A percentile compares a stretch with the other conserved stretches of the same genome.
These are phyloP conservation scores for Didymella pinodella DNA, from an alignment of 2,329 filamentous ascomycete species.

Conservation along the genomic window DNA sequence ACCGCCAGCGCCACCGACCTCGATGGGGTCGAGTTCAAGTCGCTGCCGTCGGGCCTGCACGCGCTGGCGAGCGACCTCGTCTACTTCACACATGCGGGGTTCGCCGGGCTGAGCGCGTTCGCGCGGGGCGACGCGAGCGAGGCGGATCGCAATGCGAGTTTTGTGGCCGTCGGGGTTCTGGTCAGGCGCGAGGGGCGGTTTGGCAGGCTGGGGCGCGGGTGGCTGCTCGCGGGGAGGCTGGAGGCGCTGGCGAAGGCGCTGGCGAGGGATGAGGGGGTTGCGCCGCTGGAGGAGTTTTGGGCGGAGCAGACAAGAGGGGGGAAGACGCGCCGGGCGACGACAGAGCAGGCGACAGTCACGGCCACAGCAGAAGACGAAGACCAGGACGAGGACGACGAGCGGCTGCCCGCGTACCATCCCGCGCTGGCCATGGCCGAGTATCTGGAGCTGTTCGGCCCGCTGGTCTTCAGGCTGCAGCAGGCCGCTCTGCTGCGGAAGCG, in stretches of 20 bases:
- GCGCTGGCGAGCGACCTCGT: constrained; percentile 84
- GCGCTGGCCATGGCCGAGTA: constrained; percentile 81
- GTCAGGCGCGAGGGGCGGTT: constrained; percentile 76
- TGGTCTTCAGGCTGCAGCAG: constrained; percentile 90
- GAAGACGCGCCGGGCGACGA: constrained; percentile 45
- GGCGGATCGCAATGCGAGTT: constrained; percentile 83
- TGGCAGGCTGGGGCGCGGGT: constrained; percentile 84
- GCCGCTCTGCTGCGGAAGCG: constrained; percentile 86
- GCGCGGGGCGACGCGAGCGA: constrained; percentile 82
- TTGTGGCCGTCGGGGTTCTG: constrained; percentile 89
- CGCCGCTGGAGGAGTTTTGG: constrained; percentile 83
- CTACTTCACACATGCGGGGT: constrained; percentile 88
- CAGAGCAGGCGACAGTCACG: constrained; percentile 44
- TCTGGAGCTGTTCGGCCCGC: constrained; percentile 83
- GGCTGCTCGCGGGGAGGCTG: constrained; percentile 82
- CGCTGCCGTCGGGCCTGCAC: constrained; percentile 90
- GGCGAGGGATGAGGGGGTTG: constrained; percentile 67
- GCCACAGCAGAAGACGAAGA: constrained; percentile 57
- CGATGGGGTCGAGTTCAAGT: constrained; percentile 94
- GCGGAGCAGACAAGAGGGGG: constrained; percentile 59
- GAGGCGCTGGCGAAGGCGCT: constrained; percentile 73
- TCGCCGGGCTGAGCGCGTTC: constrained; percentile 92
- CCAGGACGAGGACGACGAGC: constrained; percentile 63
- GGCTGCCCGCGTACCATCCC: constrained; percentile 80
- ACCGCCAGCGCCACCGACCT: constrained; percentile 74